Evolutionary conservation across 2,329 filamentous ascomycete genomes (phyloP), one percentile per base, ranked within the genome.

Genomic region (Fusarium sp.): DNA sequence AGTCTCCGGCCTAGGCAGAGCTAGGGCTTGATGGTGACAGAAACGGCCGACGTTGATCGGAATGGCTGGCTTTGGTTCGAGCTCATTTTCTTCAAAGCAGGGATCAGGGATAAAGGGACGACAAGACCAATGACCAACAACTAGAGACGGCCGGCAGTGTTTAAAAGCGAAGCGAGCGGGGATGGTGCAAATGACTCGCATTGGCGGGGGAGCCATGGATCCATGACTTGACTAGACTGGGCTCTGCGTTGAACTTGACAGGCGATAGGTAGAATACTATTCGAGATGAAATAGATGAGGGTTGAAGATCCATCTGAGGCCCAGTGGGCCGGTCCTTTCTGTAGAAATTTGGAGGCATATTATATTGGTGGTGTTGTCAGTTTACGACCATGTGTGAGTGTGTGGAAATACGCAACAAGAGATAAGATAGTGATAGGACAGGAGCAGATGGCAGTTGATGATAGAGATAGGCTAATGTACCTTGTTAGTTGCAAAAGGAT

Each of bases 181-280:
- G 52, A 19, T 45, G 68, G 70, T 70, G 67, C 19, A 19, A 70
- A 70, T 70, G 67, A 70, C 67, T 70, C 67, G 67, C 67, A 70
- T 70, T 66, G 67, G 67, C 42, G 53, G 65, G 52, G 56, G 48
- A 63, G 61, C 61, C 41, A 61, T 56, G 50, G 43, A 41, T 38
- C 54, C 27, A 59, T 49, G 58, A 43, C 46, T 57, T 47, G 51
- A 47, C 61, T 67, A 69, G 51, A 31, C 53, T 43, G 32, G 17
- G 47, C 42, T 53, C 13, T 61, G 38, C 46, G 50, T 63, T 38
- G 37, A 50, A 31, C 42, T 31, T 61, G 47, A 50, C 54, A 47
- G 43, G 36, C 31, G 49, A 51, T 47, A 63, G 49, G 49, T 47
- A 63, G 23, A 36, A 25, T 49, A 25, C 25, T 48, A 17, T n/a